A percentile compares a stretch with the other conserved stretches of the same genome.
Conservation (phyloP, 2,329 filamentous ascomycete species). For the Diaporthe nobilis region DNA sequence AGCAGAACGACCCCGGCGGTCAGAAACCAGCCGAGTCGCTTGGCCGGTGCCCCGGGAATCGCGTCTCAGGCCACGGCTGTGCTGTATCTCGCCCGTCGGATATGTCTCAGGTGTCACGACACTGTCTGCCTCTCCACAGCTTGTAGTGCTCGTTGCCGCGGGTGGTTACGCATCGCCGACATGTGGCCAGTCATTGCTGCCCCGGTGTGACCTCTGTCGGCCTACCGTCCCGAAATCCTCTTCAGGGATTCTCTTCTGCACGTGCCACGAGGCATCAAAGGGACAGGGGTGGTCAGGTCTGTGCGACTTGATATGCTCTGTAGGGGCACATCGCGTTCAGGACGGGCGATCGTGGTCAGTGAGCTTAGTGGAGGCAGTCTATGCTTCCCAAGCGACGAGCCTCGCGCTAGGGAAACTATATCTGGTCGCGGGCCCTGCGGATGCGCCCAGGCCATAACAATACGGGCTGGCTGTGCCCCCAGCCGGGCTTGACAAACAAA, state of each 20-base stretch:
- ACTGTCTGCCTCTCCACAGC: background rate
- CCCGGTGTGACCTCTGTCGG: constrained; percentile 18
- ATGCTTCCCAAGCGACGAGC: background rate
- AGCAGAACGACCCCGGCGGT: background rate
- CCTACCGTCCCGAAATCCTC: constrained; percentile 4
- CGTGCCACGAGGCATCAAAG: background rate
- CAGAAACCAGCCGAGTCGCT: constrained; percentile 5
- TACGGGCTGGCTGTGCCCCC: background rate
- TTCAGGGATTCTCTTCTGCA: constrained; percentile 2
- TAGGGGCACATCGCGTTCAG: background rate
- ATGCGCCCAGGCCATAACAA: background rate
- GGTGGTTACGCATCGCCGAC: background rate
- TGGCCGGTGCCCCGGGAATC: background rate
- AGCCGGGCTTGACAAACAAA: background rate
- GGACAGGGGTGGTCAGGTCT: background rate
- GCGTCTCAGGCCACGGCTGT: background rate
- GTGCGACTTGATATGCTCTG: background rate
- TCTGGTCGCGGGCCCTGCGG: background rate
- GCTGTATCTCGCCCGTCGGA: background rate
- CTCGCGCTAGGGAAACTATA: background rate
- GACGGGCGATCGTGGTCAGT: constrained; percentile 1
- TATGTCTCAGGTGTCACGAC: constrained; percentile 9
- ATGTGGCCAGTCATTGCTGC: background rate
- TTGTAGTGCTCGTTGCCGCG: background rate
- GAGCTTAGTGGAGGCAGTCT: background rate